Evolutionary conservation across 495 filamentous ascomycete species (phyloP), one percentile per base, ranked within the genome.

Genomic region (Staphylotrichum longicolle): DNA sequence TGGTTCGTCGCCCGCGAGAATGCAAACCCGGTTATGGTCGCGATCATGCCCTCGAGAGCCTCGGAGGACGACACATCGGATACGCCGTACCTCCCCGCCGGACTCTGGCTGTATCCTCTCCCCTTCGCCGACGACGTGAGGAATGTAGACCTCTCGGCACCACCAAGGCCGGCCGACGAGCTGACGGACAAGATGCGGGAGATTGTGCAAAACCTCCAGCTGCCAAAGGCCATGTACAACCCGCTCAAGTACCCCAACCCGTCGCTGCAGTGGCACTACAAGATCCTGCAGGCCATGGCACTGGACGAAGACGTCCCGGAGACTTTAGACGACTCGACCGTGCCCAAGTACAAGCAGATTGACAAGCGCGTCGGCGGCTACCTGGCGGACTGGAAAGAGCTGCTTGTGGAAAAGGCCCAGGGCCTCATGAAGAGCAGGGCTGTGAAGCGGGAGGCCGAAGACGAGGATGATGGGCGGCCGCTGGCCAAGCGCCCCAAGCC

Each of bases 191-290:
- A 74, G 39, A 97, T 98, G 95, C 80, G 89, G 15, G 78, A 79
- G 9, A 81, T 96, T 7, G 79, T 97, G 7, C 86, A 91, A 66
- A 90, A 96, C 67, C 74, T 99, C 10, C 92, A 98, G 67, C 86
- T 99, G 10, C 95, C 95, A 0, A 91, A 89, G 65, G 93, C 84
- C 2, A 70, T 78, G 3, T 99, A 96, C 68, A 86, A 92, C 60
- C 91, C 93, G 14, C 72, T 77, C 3, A 93, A 89, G 70, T 98
- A 98, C 68, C 91, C 95, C 0, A 99, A 99, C 65, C 94, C 95
- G 63, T 83, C 88, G 1, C 82, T 99, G 55, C 95, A 99, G 79
- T 99, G 95, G 95, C 93, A 96, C 74, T 99, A 98, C 76, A 88
- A 87, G 49, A 93, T 98, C 46, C 77, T 99, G 4, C 95, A 99